These are phyloP conservation scores for Apiotrichum siamense DNA, from an alignment of 1,284 basidiomycete species.

Conservation along the genomic window DNA sequence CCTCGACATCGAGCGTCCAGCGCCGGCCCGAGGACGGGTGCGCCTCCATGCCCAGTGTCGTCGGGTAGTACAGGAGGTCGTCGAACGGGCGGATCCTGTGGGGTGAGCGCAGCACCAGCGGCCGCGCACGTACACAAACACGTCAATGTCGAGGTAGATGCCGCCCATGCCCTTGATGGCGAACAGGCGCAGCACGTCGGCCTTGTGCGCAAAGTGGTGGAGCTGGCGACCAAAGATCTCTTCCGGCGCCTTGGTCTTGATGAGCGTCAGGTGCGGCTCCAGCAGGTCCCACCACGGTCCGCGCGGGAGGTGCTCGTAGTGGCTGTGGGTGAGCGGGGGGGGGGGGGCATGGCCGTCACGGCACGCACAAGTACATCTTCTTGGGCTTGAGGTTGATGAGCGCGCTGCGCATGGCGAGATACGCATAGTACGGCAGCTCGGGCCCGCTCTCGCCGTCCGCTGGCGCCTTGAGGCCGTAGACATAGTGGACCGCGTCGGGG, in stretches of 20 bases:
- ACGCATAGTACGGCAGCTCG: slow-evolving; percentile 49
- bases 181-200: slow-evolving; percentile 42
- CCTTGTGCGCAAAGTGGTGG: slow-evolving; percentile 46
- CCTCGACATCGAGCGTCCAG: slow-evolving; percentile 38
- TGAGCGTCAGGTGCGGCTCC: slow-evolving; percentile 37
- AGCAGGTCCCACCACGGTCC: slow-evolving; percentile 48
- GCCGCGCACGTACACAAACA: slow-evolving; percentile 35
- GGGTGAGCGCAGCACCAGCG: not conserved
- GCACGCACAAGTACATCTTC: slow-evolving; percentile 44
- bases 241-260: slow-evolving; percentile 35
- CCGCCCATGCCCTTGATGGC: slow-evolving; percentile 47
- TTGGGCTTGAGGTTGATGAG: slow-evolving; percentile 46
- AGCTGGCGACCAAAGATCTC: slow-evolving; percentile 34
- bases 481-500: slow-evolving; percentile 46
- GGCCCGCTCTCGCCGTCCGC: slow-evolving; percentile 26
- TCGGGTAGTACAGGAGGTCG: slow-evolving; percentile 40
- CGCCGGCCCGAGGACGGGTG: slow-evolving; percentile 31
- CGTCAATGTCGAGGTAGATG: slow-evolving; percentile 52
- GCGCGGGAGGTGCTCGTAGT: slow-evolving; percentile 43
- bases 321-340: slow-evolving; percentile 21
- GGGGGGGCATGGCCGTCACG: not conserved
- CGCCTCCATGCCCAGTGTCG: slow-evolving; percentile 50
- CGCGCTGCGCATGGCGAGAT: slow-evolving; percentile 48
- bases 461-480: slow-evolving; percentile 44
- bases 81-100: slow-evolving; percentile 37